A percentile compares a stretch with the other conserved stretches of the same genome.
Evolutionary conservation across 345 rosid genomes (phyloP).

Genomic region (Corchorus olitorius): DNA sequence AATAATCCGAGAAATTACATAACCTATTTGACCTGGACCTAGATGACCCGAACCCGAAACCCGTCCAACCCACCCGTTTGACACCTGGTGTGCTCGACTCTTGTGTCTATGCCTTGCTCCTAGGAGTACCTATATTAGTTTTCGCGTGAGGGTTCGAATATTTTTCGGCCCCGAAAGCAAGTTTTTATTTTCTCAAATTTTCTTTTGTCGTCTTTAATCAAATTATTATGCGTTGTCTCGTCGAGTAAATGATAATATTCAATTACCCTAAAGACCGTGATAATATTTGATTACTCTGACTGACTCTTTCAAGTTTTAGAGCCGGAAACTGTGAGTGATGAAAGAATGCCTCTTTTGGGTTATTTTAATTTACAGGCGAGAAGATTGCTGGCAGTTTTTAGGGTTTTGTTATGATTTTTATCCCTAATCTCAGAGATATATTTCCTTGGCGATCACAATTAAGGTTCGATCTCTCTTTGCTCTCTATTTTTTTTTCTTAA

Average conservation of each 20-base stretch:
- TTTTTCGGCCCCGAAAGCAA: too few relatives aligned
- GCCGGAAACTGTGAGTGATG: background rate
- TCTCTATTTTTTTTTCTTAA: too few relatives aligned
- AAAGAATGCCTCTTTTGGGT: conserved; percentile 3
- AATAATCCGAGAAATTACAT: too few relatives aligned
- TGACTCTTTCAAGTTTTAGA: background rate
- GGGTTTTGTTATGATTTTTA: conserved; percentile 1
- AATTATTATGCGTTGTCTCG: background rate
- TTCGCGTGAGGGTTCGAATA: background rate
- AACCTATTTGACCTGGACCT: too few relatives aligned
- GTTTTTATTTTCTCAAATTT: background rate
- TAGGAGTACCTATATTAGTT: too few relatives aligned
- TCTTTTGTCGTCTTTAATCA: background rate
- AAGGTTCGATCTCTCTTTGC: conserved; percentile 16
- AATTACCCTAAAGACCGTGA: background rate
- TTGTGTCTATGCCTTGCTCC: too few relatives aligned
- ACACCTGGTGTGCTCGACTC: too few relatives aligned
- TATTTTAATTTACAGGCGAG: background rate
- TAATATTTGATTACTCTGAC: background rate
- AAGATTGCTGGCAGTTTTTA: background rate
- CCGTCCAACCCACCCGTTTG: too few relatives aligned
- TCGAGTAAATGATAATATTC: background rate
- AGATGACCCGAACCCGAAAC: too few relatives aligned
- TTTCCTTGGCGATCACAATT: background rate
- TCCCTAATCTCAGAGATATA: background rate